Conservation (phyloP, 2,329 filamentous ascomycete species). For the Alternaria conjuncta region DNA sequence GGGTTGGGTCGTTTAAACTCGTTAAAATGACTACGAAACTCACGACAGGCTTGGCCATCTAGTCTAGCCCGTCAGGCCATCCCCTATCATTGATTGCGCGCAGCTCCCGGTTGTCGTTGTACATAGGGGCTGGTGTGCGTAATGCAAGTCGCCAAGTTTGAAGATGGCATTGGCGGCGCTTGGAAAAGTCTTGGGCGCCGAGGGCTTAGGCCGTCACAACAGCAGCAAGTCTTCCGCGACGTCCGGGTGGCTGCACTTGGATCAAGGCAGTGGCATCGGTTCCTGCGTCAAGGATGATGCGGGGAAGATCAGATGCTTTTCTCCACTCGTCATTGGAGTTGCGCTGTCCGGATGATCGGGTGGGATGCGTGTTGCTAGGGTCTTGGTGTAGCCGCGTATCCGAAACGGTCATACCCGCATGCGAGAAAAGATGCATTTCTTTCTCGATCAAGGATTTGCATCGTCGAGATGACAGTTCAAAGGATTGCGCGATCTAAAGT, state of each 20-base stretch:
- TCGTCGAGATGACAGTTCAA: not conserved
- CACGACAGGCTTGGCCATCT: not conserved
- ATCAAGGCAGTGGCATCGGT: not conserved
- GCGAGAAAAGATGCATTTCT: not conserved
- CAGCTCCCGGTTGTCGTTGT: not conserved
- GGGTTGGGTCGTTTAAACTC: slow-evolving; percentile 5
- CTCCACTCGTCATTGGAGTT: not conserved
- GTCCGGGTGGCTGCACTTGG: slow-evolving; percentile 2
- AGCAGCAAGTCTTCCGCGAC: slow-evolving; percentile 1
- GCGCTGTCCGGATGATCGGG: not conserved
- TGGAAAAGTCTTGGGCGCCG: slow-evolving; percentile 10
- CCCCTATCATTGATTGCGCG: slow-evolving; percentile 15
- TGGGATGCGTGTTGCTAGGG: not conserved
- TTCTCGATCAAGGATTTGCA: not conserved
- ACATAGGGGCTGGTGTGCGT: slow-evolving; percentile 12
- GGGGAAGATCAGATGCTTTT: slow-evolving; percentile 1
- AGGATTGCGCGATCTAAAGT: not conserved
- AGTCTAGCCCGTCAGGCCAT: not conserved
- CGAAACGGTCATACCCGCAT: not conserved
- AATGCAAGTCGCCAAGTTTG: slow-evolving; percentile 21
- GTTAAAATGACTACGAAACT: slow-evolving; percentile 3
- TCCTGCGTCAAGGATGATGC: not conserved
- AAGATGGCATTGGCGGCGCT: slow-evolving; percentile 17
- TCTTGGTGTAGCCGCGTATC: not conserved
- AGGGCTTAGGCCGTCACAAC: not conserved